Conservation (phyloP, 305 asterid species). For the Fraxinus dipetala region DNA sequence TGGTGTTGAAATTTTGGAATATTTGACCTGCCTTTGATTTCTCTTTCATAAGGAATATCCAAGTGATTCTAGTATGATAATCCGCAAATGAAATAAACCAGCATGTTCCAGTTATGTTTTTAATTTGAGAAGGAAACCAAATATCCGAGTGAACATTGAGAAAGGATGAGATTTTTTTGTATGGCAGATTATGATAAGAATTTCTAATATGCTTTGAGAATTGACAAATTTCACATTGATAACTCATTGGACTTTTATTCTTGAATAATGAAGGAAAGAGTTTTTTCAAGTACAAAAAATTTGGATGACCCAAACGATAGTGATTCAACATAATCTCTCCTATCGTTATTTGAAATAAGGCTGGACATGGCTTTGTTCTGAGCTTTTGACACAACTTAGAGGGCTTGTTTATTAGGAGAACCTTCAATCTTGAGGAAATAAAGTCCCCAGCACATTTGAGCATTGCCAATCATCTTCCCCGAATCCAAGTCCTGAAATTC, state of each 20-base stretch:
- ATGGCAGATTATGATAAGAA: background rate
- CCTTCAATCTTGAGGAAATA: background rate
- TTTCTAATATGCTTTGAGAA: background rate
- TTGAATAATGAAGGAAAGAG: background rate
- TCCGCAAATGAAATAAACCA: background rate
- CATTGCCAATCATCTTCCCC: constrained; percentile 3
- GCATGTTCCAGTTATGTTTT: background rate
- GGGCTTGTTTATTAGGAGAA: background rate
- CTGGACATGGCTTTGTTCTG: background rate
- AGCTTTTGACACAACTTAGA: background rate
- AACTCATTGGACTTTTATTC: background rate
- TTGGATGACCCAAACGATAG: background rate
- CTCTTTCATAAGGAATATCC: background rate
- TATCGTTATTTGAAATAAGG: background rate
- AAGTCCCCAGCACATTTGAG: background rate
- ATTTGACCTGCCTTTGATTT: background rate
- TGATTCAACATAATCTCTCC: background rate
- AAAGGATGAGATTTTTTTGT: background rate
- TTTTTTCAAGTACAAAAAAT: background rate
- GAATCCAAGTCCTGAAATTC: background rate
- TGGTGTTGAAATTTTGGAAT: background rate
- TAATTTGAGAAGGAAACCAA: background rate
- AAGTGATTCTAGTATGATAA: background rate
- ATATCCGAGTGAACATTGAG: background rate
- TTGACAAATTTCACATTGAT: constrained; percentile 10